A percentile compares a stretch with the other conserved stretches of the same genome.
Conservation (phyloP, 257 asterid species). For the Salvia rosmarinus region DNA sequence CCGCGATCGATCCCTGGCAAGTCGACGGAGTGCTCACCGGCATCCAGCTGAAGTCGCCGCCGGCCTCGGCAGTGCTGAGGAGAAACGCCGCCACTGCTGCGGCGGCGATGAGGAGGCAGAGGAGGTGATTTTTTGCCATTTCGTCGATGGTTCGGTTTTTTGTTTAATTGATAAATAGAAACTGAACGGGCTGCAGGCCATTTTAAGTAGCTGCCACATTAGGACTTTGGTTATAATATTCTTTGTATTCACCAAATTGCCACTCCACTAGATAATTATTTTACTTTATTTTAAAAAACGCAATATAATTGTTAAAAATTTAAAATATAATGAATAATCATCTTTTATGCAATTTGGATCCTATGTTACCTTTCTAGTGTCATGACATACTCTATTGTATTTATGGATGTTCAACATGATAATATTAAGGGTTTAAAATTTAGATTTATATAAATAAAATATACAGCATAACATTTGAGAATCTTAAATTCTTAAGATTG, state of each 20-base stretch:
- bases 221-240: slow-evolving; percentile 25
- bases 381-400: too few species aligned
- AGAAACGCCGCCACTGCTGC: slow-evolving; percentile 30
- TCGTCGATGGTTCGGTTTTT: background rate
- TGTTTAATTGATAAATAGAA: slow-evolving; percentile 23
- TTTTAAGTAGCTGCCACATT: slow-evolving; percentile 34
- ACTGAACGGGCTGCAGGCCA: slow-evolving; percentile 36
- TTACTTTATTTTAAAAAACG: background rate
- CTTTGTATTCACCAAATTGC: slow-evolving; percentile 39
- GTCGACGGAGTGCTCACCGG: slow-evolving; percentile 34
- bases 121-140: slow-evolving; percentile 38
- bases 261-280: slow-evolving; percentile 28
- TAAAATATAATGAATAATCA: too few species aligned
- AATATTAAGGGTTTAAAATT: too few species aligned
- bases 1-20: slow-evolving; percentile 55
- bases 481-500: too few species aligned
- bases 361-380: too few species aligned
- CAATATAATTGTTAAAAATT: background rate
- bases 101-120: slow-evolving; percentile 49
- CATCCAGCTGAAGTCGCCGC: slow-evolving; percentile 45
- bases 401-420: too few species aligned
- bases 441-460: too few species aligned
- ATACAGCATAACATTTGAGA: too few species aligned
- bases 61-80: slow-evolving; percentile 44
- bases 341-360: too few species aligned